Conservation (phyloP, 2,329 filamentous ascomycete genomes). For the Colletotrichum incanum region DNA sequence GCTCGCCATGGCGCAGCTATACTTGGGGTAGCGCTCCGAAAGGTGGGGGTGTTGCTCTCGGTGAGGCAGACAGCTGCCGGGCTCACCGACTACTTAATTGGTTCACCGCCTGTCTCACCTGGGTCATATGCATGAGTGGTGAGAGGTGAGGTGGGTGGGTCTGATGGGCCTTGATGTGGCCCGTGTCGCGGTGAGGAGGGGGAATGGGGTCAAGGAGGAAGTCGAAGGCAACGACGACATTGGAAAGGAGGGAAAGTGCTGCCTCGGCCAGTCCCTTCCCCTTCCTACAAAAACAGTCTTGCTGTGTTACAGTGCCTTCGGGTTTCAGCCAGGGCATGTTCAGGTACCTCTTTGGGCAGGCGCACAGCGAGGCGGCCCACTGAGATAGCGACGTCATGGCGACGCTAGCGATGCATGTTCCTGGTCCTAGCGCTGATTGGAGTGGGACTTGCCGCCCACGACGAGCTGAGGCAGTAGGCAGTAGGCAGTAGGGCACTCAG, state of each 20-base stretch:
- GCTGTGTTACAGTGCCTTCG: not conserved
- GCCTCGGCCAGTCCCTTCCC: not conserved
- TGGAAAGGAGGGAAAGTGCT: not conserved
- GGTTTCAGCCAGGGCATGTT: conserved; percentile 11
- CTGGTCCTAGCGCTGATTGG: conserved; percentile 38
- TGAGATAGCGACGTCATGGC: conserved; percentile 40
- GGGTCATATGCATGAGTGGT: too few species aligned
- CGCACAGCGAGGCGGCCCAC: conserved; percentile 8
- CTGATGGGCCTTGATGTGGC: too few species aligned
- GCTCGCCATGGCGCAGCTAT: not conserved
- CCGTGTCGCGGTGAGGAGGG: not conserved
- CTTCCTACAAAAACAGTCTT: not conserved
- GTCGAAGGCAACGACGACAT: not conserved
- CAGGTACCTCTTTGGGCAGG: conserved; percentile 19
- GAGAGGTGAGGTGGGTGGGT: too few species aligned
- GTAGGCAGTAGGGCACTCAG: conserved; percentile 15
- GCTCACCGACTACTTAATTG: not conserved
- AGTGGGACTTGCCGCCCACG: conserved; percentile 30
- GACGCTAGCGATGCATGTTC: conserved; percentile 33
- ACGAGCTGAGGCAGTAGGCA: not conserved
- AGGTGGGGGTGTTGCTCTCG: conserved; percentile 7
- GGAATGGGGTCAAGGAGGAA: not conserved
- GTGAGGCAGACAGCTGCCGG: not conserved
- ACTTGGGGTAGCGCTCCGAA: not conserved
- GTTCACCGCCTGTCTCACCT: conserved; percentile 11